Percentiles rank a stretch among this genome's conserved stretches.
Evolutionary conservation across 139 green algal genomes (phyloP).

Genomic region (Chlorella sp.): DNA sequence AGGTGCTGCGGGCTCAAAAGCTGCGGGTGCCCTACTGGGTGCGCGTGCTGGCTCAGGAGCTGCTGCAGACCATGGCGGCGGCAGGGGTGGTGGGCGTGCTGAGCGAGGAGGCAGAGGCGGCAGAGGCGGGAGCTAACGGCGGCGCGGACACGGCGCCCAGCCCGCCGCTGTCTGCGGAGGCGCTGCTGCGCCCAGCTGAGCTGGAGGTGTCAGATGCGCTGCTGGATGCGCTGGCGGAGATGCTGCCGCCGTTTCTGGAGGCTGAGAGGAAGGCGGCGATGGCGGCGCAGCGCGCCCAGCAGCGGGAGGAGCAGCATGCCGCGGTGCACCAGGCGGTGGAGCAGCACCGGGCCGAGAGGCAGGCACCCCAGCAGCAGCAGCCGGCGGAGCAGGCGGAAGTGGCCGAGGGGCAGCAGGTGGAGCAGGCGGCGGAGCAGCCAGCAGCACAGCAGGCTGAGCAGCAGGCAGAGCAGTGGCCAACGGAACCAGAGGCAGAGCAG

Average conservation of each 20-base stretch:
- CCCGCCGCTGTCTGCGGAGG: neutral
- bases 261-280: neutral
- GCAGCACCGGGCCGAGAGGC: neutral
- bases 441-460: neutral
- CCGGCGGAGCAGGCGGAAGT: no score
- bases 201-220: neutral
- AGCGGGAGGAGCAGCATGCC: neutral
- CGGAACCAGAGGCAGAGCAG: no score
- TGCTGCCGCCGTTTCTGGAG: neutral
- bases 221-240: neutral
- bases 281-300: neutral
- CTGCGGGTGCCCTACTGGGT: conserved; percentile 25
- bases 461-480: no score
- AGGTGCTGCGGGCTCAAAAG: conserved; percentile 1
- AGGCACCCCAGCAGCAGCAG: neutral
- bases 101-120: neutral
- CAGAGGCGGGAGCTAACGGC: neutral
- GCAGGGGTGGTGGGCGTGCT: neutral
- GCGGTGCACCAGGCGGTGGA: neutral
- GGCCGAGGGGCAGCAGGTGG: neutral
- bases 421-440: neutral
- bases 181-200: neutral
- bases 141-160: neutral
- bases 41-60: neutral
- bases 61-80: neutral